Evolutionary conservation across 75 land plant genomes (phyloP), one percentile per base, ranked within the genome.

Genomic region (Pinus tabuliformis): DNA sequence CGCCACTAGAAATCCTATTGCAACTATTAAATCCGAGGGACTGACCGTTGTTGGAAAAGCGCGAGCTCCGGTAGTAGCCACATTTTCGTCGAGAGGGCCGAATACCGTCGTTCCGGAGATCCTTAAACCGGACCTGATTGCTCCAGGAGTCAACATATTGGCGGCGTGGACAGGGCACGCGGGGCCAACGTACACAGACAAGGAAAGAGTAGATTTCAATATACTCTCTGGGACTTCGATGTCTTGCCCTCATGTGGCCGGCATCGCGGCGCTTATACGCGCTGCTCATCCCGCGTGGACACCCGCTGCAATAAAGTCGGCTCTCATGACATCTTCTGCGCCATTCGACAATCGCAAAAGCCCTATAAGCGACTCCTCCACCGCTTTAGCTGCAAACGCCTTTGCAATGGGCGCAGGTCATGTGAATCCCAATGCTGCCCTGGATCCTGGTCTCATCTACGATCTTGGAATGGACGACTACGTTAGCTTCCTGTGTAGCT

Each of bases 191-290:
- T 0, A 30, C n/a, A n/a, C n/a, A n/a, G n/a, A n/a, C n/a, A n/a
- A n/a, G n/a, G n/a, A n/a, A 49, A n/a, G n/a, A n/a, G n/a, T n/a
- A n/a, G n/a, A n/a, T n/a, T n/a, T n/a, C n/a, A n/a, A n/a, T n/a
- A n/a, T n/a, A n/a, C n/a, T n/a, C n/a, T n/a, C n/a, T n/a, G n/a
- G n/a, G 74, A 88, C 93, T 0, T 91, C 91, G 4, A 86, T 86
- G 87, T 36, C 87, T 7, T 75, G 78, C 26, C 87, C 85, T 4
- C 85, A 83, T 54, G 75, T 83, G 6, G 39, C 81, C 36, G 85
- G 85, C 2, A 78, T 75, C 16, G 85, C 81, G 11, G 74, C 74
- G 9, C 57, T 83, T 42, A 56, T 83, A 39, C 75, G 74, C 56
- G 77, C 81, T 16, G 4, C 63, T 42, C 66, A 83, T 66, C n/a